A percentile compares a stretch with the other conserved stretches of the same genome.
phyloP scores from a whole-genome alignment of 192 early-diverging fungal species.

The Pilobolus umbonatus region DNA sequence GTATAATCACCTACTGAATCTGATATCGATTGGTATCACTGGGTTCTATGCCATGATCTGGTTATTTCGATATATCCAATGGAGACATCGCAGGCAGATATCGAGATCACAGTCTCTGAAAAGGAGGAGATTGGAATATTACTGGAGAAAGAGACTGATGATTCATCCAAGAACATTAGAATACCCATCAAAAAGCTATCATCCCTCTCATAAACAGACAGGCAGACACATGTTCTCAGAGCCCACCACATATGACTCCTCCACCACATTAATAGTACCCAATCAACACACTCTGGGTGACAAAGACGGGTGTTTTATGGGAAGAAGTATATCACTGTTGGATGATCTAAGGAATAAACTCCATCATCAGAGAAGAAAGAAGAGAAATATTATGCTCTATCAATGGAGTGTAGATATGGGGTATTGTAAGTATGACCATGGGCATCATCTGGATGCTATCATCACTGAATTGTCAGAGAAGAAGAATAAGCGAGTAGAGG shows the following conservation, averaged over 20 bases:
- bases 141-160: neutral
- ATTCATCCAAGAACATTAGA: neutral
- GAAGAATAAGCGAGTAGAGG: neutral
- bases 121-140: neutral
- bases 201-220: neutral
- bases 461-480: slow-evolving; percentile 2
- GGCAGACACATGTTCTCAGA: neutral
- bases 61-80: neutral
- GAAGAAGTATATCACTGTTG: too few relatives aligned
- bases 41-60: neutral
- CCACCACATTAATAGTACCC: neutral
- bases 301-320: too few relatives aligned
- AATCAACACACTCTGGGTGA: too few relatives aligned
- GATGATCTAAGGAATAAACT: neutral
- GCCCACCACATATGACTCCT: neutral
- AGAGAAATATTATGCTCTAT: neutral
- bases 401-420: slow-evolving; percentile 17
- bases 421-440: slow-evolving; percentile 8
- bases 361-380: neutral
- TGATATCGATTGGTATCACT: neutral
- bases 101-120: neutral
- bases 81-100: neutral
- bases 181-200: neutral
- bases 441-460: neutral
- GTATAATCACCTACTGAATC: too few relatives aligned